These are phyloP conservation scores for Tuber brumale DNA, from an alignment of 495 filamentous ascomycete genomes.

Conservation along the genomic window DNA sequence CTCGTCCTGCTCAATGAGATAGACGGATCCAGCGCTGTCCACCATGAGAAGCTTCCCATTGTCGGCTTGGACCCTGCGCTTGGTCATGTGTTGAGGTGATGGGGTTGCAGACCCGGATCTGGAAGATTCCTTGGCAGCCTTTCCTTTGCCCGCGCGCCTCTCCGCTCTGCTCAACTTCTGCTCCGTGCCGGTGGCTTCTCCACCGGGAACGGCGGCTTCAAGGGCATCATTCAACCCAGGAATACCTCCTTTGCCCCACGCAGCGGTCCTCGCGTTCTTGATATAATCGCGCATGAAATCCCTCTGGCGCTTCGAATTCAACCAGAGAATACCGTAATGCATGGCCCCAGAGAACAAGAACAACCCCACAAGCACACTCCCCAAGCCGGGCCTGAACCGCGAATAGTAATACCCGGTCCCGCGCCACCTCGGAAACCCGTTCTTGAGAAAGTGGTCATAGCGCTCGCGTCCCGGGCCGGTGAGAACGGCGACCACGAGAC, in stretches of 20 bases:
- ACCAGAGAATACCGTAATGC: constrained; percentile 75
- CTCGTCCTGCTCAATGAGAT: constrained; percentile 79
- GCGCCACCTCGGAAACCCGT: constrained; percentile 93
- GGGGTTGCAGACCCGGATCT: constrained; percentile 46
- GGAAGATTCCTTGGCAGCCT: constrained; percentile 41
- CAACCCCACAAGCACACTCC: constrained; percentile 73
- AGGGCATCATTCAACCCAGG: constrained; percentile 43
- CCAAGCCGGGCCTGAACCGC: constrained; percentile 82
- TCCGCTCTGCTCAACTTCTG: constrained; percentile 74
- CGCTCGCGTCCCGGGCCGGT: constrained; percentile 70
- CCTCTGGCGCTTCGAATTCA: constrained; percentile 79
- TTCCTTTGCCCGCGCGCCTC: constrained; percentile 62
- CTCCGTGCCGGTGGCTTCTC: constrained; percentile 46
- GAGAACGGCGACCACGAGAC: constrained; percentile 76
- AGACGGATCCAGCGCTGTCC: constrained; percentile 85
- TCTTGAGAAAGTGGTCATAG: constrained; percentile 89
- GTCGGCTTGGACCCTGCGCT: constrained; percentile 74
- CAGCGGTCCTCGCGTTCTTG: constrained; percentile 74
- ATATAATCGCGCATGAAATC: constrained; percentile 90
- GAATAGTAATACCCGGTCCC: constrained; percentile 97
- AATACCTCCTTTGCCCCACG: constrained; percentile 67
- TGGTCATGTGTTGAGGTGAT: constrained; percentile 56
- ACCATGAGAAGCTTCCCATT: constrained; percentile 94
- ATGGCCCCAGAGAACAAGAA: constrained; percentile 74
- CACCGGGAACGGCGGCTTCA: constrained; percentile 45